Base-by-base conservation (phyloP, 352 stramenopile species). In the Pythium insidiosum region DNA sequence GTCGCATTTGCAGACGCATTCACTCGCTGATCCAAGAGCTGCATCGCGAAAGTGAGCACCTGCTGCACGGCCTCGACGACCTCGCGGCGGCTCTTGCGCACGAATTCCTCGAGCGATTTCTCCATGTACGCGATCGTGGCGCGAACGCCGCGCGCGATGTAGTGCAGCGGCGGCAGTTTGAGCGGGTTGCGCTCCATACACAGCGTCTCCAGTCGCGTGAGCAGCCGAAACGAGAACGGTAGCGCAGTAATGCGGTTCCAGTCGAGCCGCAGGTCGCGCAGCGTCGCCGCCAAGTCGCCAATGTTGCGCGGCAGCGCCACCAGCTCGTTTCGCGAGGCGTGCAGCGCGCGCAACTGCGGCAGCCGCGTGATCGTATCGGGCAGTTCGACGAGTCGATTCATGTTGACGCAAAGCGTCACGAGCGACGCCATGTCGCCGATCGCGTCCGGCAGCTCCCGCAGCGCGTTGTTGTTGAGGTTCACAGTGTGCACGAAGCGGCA, bases 111-210 rank as follows among this genome's bases (percentile, higher is more conserved):
- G 11, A 84, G 47, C 1, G 61, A 63, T 40, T 69, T 64, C 43
- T 84, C 63, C 35, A 87, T 82, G 38, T 69, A 84, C 1, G 36
- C 36, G 19, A 87, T 56, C 11, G 71, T 81, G 16, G 68, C 52
- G 0, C 43, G 25, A 2, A 83, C 58, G n/a, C 73, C 73, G 15
- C 63, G 56, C 2, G 66, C 50, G 10, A 87, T 56, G 18, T 75
- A 45, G 26, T 87, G 71, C 3, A 65, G 50, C 2, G 68, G 68
- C 31, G 73, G 73, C 5, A 75, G 40, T 0, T 58, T 56, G 36
- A 84, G 54, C 3, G 68, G 73, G 28, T 84, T 87, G n/a, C 71
- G 61, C 44, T 87, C 74, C 59, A 87, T 66, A 25, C 63, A 65
- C 2, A 87, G 45, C 15, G 62, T 43, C 26, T 63, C 23, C 0